Base-by-base conservation (phyloP, 2,329 filamentous ascomycete species). In the Coniochaeta ligniaria region DNA sequence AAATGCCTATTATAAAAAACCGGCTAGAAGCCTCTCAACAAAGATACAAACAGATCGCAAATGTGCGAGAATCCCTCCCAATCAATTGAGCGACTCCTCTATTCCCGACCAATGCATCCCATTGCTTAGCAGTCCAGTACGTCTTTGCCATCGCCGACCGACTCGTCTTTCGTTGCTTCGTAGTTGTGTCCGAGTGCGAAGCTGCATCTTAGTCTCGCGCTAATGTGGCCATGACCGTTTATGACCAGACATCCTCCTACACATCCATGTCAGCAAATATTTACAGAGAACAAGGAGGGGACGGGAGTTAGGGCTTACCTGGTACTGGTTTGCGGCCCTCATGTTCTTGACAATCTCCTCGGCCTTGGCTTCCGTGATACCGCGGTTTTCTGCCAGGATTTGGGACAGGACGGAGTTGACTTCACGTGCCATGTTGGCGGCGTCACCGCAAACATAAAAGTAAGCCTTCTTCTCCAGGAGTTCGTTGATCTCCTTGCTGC, bases 261-360 rank as follows among this genome's bases (percentile, higher is more conserved):
- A 66, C 38, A 60, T 47, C 55, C 38, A 65, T 20, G 31, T 78
- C 71, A 79, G 75, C 60, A 60, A 16, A 57, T 47, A 54, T 54
- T 45, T 20, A 22, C 4, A n/a, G 33, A 24, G 11, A 17, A 45
- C 61, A 62, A 60, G 56, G 47, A 56, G 26, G 31, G 31, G 22
- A 61, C 35, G 26, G 26, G 54, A 26, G 17, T 7, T 57, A 31
- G n/a, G 33, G 52, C 79, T 63, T 84, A 88, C 95, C 83, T 99
- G 96, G 81, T 99, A 99, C 75, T 95, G 91, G 76, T 96, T 97
- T 66, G 89, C 87, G 66, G 90, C 88, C 71, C 95, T 88, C 94
- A 99, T 97, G 69, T 88, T 88, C 85, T 98, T 99, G 63, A 99
- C 92, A 70, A 97, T 88, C 72, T 98, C 94, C 77, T 99, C 95